Conservation (phyloP, 768 basidiomycete species). For the Coprinopsis sp. region DNA sequence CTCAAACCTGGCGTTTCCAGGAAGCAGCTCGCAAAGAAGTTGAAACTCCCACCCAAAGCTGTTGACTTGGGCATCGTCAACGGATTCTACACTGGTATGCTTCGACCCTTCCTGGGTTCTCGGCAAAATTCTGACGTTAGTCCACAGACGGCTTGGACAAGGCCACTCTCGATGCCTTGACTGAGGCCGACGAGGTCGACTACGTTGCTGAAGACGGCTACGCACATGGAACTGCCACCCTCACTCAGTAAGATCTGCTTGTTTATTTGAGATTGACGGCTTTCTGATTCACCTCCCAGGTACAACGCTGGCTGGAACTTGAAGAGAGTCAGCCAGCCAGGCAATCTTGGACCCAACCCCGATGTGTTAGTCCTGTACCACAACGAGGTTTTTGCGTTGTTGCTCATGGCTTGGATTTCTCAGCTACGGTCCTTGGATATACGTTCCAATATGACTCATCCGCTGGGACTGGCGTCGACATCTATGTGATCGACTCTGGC, state of each 20-base stretch:
- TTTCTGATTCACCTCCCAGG: constrained; percentile 9
- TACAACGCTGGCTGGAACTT: constrained; percentile 31
- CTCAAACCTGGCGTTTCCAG: no score
- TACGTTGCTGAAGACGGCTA: constrained; percentile 23
- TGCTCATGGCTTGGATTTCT: no score
- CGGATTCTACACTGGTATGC: constrained; percentile 13
- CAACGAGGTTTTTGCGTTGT: no score
- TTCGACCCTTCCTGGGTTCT: no score
- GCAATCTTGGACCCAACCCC: neutral
- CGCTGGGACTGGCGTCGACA: constrained; percentile 33
- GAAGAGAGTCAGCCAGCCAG: constrained; percentile 19
- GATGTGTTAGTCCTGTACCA: no score
- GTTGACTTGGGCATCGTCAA: constrained; percentile 9
- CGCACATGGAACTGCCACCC: constrained; percentile 10
- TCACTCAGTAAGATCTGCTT: constrained; percentile 17
- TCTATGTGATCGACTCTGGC: constrained; percentile 37
- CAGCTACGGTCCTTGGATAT: constrained; percentile 17
- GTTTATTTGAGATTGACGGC: neutral
- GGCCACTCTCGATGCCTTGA: constrained; percentile 16
- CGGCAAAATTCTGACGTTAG: no score
- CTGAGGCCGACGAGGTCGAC: constrained; percentile 18
- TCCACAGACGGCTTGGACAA: constrained; percentile 14
- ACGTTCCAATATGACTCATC: constrained; percentile 19
- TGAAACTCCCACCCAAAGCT: neutral
- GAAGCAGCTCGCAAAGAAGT: neutral